A percentile compares a stretch with the other conserved stretches of the same genome.
These are phyloP conservation scores for Salix dunnii DNA, from an alignment of 345 rosid genomes.

Conservation along the genomic window DNA sequence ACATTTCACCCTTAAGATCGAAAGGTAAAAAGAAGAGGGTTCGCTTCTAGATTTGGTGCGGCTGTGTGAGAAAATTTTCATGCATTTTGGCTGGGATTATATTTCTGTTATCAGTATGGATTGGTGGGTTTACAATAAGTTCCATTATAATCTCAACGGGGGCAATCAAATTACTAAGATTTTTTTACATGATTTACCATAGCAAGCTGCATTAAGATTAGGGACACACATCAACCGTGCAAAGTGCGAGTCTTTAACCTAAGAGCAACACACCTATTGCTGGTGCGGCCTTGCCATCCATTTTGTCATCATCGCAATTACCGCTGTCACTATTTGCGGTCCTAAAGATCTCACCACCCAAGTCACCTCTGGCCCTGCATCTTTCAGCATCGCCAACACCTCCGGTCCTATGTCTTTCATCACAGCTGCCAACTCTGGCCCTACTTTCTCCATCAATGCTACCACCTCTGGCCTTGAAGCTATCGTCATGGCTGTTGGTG, in stretches of 20 bases:
- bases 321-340: neutral
- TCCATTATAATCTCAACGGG: neutral
- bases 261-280: neutral
- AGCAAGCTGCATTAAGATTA: neutral
- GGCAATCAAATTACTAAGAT: neutral
- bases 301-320: neutral
- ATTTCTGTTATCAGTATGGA: neutral
- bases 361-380: neutral
- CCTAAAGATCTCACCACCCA: neutral
- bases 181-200: neutral
- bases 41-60: neutral
- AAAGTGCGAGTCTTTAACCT: neutral
- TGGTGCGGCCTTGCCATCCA: neutral
- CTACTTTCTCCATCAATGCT: neutral
- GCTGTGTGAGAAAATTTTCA: slow-evolving; percentile 11
- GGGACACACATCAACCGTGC: neutral
- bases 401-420: neutral
- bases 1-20: neutral
- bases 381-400: neutral
- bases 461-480: neutral
- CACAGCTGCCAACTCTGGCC: neutral
- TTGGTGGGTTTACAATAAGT: neutral
- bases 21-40: neutral
- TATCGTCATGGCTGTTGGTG: neutral
- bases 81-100: slow-evolving; percentile 41